Evolutionary conservation across 1,284 basidiomycete species (phyloP).

Genomic region (Trichosporon coremiiforme): DNA sequence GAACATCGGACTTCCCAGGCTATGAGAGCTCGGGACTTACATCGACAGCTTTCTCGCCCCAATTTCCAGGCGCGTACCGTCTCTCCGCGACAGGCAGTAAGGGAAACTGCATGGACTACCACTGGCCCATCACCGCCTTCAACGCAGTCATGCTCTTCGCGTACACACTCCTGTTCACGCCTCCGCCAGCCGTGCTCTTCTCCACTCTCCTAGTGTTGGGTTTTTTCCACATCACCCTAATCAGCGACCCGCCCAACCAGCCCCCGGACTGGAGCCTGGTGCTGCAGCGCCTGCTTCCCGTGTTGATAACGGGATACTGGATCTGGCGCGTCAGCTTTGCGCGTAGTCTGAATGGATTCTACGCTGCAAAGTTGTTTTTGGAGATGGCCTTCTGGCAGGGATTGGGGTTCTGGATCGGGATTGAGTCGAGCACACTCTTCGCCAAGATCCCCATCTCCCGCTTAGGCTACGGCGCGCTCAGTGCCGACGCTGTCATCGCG

Average conservation of each 20-base stretch:
- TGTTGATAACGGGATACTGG: conserved; percentile 46
- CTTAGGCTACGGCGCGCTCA: conserved; percentile 44
- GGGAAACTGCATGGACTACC: conserved; percentile 45
- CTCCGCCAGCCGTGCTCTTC: conserved; percentile 38
- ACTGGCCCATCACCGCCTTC: conserved; percentile 44
- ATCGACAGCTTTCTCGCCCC: conserved; percentile 37
- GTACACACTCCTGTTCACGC: conserved; percentile 41
- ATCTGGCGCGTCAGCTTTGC: conserved; percentile 43
- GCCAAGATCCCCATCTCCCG: conserved; percentile 46
- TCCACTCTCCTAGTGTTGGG: conserved; percentile 42
- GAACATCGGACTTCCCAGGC: conserved; percentile 32
- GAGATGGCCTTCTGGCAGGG: conserved; percentile 51
- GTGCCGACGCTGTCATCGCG: conserved; percentile 39
- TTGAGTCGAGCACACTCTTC: conserved; percentile 49
- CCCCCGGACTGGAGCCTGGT: conserved; percentile 46
- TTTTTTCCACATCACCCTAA: conserved; percentile 44
- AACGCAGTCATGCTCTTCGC: conserved; percentile 45
- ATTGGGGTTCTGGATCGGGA: conserved; percentile 50
- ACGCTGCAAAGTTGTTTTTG: conserved; percentile 35
- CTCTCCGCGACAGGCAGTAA: conserved; percentile 24
- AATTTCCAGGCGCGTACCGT: conserved; percentile 44
- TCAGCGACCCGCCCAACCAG: conserved; percentile 36
- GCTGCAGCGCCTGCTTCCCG: conserved; percentile 36
- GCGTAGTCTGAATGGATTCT: conserved; percentile 40
- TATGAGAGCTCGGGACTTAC: conserved; percentile 32